These are phyloP conservation scores for Kluyveromyces aestuarii DNA, from an alignment of 805 yeast genomes.

Conservation along the genomic window DNA sequence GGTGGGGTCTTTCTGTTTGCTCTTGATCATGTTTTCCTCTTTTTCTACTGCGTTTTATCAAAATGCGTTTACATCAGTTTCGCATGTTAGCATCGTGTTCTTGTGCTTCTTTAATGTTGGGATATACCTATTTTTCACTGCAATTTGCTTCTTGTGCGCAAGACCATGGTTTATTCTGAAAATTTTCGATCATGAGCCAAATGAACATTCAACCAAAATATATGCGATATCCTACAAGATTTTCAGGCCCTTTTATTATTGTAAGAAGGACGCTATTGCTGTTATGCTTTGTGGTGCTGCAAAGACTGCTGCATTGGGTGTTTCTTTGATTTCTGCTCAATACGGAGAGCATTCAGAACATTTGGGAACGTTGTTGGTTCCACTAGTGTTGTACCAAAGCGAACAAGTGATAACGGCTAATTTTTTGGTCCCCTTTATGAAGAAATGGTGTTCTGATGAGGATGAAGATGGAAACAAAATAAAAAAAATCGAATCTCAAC, in stretches of 20 bases:
- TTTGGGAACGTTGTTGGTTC: constrained; percentile 67
- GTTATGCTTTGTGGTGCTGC: constrained; percentile 88
- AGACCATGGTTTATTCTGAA: constrained; percentile 47
- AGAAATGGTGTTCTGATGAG: constrained; percentile 46
- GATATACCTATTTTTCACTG: constrained; percentile 67
- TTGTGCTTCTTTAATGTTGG: constrained; percentile 78
- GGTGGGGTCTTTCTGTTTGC: constrained; percentile 71
- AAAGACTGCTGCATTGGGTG: constrained; percentile 88
- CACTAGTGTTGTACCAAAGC: constrained; percentile 78
- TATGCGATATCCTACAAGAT: constrained; percentile 36
- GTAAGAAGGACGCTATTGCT: constrained; percentile 62
- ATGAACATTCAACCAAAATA: constrained; percentile 31
- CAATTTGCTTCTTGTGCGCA: constrained; percentile 47
- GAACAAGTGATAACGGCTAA: constrained; percentile 83
- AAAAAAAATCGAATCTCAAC: not conserved
- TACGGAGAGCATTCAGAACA: constrained; percentile 55
- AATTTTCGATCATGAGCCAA: constrained; percentile 40
- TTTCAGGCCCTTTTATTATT: constrained; percentile 58
- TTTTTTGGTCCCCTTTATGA: constrained; percentile 54
- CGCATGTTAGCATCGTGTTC: constrained; percentile 62
- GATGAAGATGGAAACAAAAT: constrained; percentile 8
- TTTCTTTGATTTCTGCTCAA: constrained; percentile 70
- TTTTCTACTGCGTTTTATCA: constrained; percentile 85
- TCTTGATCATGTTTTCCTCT: constrained; percentile 68
- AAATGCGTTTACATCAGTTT: constrained; percentile 62